phyloP scores from a whole-genome alignment of 257 asterid genomes.

The Mitragyna speciosa region DNA sequence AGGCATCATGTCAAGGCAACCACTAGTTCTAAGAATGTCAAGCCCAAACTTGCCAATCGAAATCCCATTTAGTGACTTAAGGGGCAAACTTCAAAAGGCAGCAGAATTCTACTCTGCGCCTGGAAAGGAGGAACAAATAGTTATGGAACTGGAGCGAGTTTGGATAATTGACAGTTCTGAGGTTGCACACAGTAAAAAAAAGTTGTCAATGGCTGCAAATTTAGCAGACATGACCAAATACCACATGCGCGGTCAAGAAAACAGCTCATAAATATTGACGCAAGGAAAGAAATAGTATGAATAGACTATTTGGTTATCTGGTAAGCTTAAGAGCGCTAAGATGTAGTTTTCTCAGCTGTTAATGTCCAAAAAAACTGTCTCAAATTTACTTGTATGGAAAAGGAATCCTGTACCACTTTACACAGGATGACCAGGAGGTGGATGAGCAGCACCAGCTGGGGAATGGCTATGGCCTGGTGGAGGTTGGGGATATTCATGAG shows the following conservation, averaged over 20 bases:
- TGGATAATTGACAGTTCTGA: not conserved
- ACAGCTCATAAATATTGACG: not conserved
- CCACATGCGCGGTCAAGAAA: not conserved
- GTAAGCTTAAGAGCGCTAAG: not conserved
- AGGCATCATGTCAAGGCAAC: not conserved
- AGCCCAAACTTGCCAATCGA: not conserved
- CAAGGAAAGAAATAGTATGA: not conserved
- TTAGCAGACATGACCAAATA: not conserved
- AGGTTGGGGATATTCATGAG: conserved; percentile 5
- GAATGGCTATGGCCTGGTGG: conserved; percentile 12
- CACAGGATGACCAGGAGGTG: not conserved
- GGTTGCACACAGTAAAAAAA: not conserved
- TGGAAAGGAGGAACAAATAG: not conserved
- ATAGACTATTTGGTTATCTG: not conserved
- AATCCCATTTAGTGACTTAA: not conserved
- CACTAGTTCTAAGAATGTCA: not conserved
- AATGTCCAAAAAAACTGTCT: not conserved
- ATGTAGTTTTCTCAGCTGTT: not conserved
- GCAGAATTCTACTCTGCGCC: not conserved
- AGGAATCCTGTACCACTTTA: not conserved
- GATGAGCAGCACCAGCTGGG: conserved; percentile 19
- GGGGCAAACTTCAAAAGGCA: not conserved
- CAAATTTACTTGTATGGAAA: not conserved
- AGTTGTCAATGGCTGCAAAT: not conserved
- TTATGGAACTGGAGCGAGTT: not conserved